phyloP scores from a whole-genome alignment of 192 early-diverging fungal genomes.

The Pilaira anomala region DNA sequence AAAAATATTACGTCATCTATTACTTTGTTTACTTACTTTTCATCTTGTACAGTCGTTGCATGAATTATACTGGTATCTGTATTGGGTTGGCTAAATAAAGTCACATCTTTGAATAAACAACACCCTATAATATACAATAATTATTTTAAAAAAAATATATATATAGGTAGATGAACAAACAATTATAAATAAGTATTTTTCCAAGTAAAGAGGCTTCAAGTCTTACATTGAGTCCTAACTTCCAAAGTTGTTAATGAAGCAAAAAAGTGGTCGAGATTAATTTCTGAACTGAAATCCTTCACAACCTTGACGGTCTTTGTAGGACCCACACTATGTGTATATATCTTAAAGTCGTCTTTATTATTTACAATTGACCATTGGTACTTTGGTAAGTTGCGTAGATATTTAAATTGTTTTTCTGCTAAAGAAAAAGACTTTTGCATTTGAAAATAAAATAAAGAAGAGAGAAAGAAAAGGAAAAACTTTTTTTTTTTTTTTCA shows the following conservation, averaged over 20 bases:
- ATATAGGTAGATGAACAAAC: background rate
- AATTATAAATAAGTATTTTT: too few relatives aligned
- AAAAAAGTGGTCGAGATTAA: background rate
- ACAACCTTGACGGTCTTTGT: background rate
- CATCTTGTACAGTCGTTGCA: background rate
- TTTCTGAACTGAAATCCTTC: background rate
- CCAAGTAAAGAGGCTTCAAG: too few relatives aligned
- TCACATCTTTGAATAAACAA: slow-evolving; percentile 3
- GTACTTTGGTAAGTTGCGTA: background rate
- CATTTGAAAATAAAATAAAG: too few relatives aligned
- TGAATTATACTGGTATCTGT: background rate
- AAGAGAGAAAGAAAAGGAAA: background rate
- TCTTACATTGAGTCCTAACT: background rate
- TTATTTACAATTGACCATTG: background rate
- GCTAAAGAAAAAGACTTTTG: background rate
- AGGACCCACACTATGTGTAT: background rate
- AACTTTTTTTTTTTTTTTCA: background rate
- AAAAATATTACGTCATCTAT: too few relatives aligned
- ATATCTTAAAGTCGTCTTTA: background rate
- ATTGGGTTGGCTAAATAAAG: background rate
- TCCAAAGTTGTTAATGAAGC: background rate
- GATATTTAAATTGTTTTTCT: background rate
- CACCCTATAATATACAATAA: background rate
- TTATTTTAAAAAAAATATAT: background rate
- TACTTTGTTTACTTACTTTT: background rate